These are phyloP conservation scores for Brassica hybrid DNA, from an alignment of 441 rosid species.

Conservation along the genomic window DNA sequence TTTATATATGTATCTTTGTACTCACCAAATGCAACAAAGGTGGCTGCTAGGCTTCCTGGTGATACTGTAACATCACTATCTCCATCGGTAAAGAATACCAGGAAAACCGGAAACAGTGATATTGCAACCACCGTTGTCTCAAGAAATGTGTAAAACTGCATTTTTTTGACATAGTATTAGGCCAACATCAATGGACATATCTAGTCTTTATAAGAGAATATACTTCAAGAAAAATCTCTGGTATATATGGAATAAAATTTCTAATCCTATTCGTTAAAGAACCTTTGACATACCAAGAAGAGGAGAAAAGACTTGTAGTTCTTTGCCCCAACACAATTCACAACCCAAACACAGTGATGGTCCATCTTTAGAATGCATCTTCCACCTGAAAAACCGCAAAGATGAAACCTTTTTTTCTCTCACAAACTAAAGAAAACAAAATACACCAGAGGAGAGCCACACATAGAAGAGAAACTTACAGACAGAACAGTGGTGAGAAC, in stretches of 20 bases:
- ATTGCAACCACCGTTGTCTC: conserved; percentile 78
- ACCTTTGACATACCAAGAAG: conserved; percentile 65
- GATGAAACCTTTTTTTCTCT: conserved; percentile 18
- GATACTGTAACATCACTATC: conserved; percentile 58
- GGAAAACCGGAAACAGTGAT: conserved; percentile 66
- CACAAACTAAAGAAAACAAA: conserved; percentile 1
- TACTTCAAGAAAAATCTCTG: background rate
- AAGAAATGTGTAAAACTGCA: conserved; percentile 95
- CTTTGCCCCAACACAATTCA: conserved; percentile 90
- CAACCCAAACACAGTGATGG: conserved; percentile 98
- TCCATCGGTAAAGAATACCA: conserved; percentile 76
- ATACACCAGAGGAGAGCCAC: background rate
- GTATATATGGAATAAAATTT: background rate
- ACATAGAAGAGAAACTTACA: conserved; percentile 57
- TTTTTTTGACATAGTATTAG: conserved; percentile 19
- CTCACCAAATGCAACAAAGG: conserved; percentile 80
- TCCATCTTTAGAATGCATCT: conserved; percentile 95
- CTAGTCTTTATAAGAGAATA: background rate
- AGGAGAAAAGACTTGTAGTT: conserved; percentile 95
- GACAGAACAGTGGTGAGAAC: conserved; percentile 94
- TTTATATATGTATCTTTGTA: background rate
- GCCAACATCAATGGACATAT: background rate
- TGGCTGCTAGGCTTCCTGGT: conserved; percentile 71
- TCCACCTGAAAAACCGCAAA: conserved; percentile 58
- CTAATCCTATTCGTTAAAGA: background rate